Evolutionary conservation across 1,284 basidiomycete genomes (phyloP).

Genomic region (Tranzscheliella williamsii): DNA sequence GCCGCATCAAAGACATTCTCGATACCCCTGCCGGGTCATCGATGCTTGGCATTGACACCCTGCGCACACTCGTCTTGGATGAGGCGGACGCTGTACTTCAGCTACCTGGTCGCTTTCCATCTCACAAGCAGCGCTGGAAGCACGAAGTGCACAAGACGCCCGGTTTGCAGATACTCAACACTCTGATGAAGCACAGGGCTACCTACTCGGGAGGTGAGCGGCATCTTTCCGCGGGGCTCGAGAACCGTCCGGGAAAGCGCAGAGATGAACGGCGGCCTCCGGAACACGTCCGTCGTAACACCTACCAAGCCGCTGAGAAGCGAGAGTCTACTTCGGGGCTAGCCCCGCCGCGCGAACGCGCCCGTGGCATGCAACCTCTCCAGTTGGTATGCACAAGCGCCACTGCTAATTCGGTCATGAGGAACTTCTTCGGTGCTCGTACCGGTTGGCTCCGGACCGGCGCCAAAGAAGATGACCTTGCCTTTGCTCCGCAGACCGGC

Average conservation of each 20-base stretch:
- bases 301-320: slow-evolving; percentile 42
- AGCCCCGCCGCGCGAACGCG: slow-evolving; percentile 25
- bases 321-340: slow-evolving; percentile 11
- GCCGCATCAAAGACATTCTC: slow-evolving; percentile 49
- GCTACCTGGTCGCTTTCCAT: slow-evolving; percentile 54
- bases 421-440: slow-evolving; percentile 56
- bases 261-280: slow-evolving; percentile 42
- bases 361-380: slow-evolving; percentile 33
- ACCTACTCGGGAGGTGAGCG: slow-evolving; percentile 53
- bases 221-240: slow-evolving; percentile 47
- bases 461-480: slow-evolving; percentile 27
- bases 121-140: slow-evolving; percentile 51
- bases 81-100: slow-evolving; percentile 57
- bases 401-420: slow-evolving; percentile 57
- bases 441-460: slow-evolving; percentile 59
- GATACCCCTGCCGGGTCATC: slow-evolving; percentile 27
- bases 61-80: slow-evolving; percentile 53
- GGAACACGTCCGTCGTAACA: slow-evolving; percentile 43
- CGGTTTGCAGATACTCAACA: slow-evolving; percentile 48
- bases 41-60: slow-evolving; percentile 46
- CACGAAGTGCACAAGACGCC: slow-evolving; percentile 52
- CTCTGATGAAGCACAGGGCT: slow-evolving; percentile 44
- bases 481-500: slow-evolving; percentile 37
- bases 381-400: slow-evolving; percentile 55
- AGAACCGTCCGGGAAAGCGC: slow-evolving; percentile 31